Percentiles rank a stretch among this genome's conserved stretches.
Conservation (phyloP, 1,284 basidiomycete genomes). For the Puccinia horiana region DNA sequence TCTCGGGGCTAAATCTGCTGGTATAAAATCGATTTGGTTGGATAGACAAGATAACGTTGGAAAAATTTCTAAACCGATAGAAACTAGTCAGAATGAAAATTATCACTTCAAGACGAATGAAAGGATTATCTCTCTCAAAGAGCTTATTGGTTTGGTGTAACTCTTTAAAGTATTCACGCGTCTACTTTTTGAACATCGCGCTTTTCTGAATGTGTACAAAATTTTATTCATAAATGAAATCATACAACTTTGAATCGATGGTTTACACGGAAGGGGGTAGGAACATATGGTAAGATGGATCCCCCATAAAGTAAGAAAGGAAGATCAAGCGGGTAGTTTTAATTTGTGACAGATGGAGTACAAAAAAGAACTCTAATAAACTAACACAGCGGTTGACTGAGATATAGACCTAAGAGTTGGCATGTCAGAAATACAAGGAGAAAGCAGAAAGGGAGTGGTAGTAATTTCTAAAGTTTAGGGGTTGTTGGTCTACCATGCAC, state of each 20-base stretch:
- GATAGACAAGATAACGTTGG: conserved; percentile 5
- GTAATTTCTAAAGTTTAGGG: neutral
- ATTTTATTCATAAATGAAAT: too few relatives aligned
- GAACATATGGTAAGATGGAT: neutral
- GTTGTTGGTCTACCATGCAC: conserved; percentile 21
- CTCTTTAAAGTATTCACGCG: neutral
- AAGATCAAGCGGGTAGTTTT: neutral
- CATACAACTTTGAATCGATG: too few relatives aligned
- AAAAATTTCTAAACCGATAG: neutral
- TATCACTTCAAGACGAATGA: neutral
- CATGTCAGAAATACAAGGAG: neutral
- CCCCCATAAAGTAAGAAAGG: neutral
- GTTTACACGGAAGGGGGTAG: too few relatives aligned
- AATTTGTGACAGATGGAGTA: neutral
- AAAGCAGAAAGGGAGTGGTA: neutral
- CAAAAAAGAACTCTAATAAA: too few relatives aligned
- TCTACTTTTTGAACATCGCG: too few relatives aligned
- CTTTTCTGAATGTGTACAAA: too few relatives aligned
- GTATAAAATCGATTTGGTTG: conserved; percentile 16
- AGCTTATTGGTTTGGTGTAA: neutral
- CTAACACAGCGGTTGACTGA: neutral
- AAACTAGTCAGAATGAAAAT: neutral
- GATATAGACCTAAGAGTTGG: neutral
- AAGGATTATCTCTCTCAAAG: neutral
- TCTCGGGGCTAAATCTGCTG: conserved; percentile 18